Base-by-base conservation (phyloP, 768 basidiomycete genomes). In the Mycena leptocephala region DNA sequence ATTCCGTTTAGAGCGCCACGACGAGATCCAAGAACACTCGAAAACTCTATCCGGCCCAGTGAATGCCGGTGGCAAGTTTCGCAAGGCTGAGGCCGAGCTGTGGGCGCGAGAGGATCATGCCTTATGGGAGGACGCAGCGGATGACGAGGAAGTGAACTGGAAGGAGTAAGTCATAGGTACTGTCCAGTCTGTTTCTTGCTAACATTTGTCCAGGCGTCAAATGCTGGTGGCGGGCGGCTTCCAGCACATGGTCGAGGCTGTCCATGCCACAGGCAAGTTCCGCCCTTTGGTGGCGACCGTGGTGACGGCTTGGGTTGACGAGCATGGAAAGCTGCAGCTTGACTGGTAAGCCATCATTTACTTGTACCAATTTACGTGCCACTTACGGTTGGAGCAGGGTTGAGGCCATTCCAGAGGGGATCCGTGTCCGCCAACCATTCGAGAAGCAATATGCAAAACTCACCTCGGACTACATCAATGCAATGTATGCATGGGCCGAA, bases 51-150 rank as follows among this genome's bases (percentile, higher is more conserved):
- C 63, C 1, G 73, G 73, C 41, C 3, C 14, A 7, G 20, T 30
- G 11, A 74, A 74, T 32, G 26, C 41, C 5, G 73, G 73, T 62
- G 73, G 73, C 46, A 74, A 74, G 58, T 66, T 74, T 53, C 64
- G 66, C 30, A 66, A 68, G 26, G 73, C 73, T 22, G 39, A 67
- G 58, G 65, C 73, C 6, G 5, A 18, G n/a, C 37, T 74, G 51
- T 74, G 64, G 64, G 39, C 33, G 32, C 7, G 46, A 24, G 65
- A 65, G 24, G 63, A 74, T 63, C 70, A 72, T 4, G 48, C 58
- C 20, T 5, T 16, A 22, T 72, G 70, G 71, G 71, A 72, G 3
- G 71, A 43, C 3, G 37, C 37, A 10, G 62, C 24, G 32, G 3
- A 1, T 28, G 30, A 65, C 2, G 71, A 72, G 22, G 71, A 43